These are phyloP conservation scores for Primulina tabacum DNA, from an alignment of 257 asterid species.

Conservation along the genomic window DNA sequence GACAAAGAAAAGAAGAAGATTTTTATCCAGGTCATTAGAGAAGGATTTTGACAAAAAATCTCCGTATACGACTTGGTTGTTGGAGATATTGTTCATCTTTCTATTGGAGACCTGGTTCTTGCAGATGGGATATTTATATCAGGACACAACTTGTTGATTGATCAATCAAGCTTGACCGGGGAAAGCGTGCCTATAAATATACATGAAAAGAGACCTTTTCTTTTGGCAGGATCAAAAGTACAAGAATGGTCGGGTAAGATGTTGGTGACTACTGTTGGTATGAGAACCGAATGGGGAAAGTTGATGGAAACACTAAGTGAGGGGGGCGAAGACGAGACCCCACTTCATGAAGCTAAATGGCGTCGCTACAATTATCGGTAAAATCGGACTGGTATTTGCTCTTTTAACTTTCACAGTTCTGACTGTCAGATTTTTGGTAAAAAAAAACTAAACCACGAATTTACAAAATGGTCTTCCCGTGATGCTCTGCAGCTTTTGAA, in stretches of 20 bases:
- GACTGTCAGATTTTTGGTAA: constrained; percentile 43
- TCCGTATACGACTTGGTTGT: no score
- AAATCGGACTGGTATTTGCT: constrained; percentile 66
- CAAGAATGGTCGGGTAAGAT: constrained; percentile 80
- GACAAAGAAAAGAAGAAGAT: no score
- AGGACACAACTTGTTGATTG: no score
- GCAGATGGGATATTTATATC: no score
- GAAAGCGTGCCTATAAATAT: no score
- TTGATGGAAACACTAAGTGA: constrained; percentile 64
- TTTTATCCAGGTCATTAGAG: no score
- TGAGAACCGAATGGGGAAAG: constrained; percentile 85
- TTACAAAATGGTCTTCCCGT: constrained; percentile 43
- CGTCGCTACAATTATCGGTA: constrained; percentile 74
- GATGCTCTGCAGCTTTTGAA: constrained; percentile 47
- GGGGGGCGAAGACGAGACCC: constrained; percentile 79
- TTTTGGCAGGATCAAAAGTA: constrained; percentile 38
- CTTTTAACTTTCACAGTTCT: constrained; percentile 63
- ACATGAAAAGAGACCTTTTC: no score
- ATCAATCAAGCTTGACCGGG: no score
- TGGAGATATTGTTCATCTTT: no score
- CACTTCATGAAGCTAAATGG: constrained; percentile 78
- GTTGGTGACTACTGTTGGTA: constrained; percentile 71
- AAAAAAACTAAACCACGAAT: not conserved
- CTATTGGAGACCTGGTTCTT: no score
- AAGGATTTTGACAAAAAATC: no score